phyloP scores from a whole-genome alignment of 202 grass and related monocot genomes.

The Musa balbisiana region DNA sequence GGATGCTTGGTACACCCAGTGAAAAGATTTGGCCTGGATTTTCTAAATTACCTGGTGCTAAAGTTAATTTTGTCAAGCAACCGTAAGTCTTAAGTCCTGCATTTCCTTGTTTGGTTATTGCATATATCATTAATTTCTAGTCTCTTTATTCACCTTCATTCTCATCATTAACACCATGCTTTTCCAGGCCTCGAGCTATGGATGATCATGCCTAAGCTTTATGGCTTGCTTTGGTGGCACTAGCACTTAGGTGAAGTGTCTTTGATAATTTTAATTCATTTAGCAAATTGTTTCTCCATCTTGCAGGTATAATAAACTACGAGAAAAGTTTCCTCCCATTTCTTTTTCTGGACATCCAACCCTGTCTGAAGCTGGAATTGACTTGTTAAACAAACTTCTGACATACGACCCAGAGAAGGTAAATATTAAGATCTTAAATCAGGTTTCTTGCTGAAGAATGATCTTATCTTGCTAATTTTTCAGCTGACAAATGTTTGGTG shows the following conservation, averaged over 20 bases:
- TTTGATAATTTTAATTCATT: background rate
- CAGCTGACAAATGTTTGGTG: constrained; percentile 12
- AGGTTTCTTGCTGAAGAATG: background rate
- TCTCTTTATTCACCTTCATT: background rate
- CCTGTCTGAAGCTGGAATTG: constrained; percentile 85
- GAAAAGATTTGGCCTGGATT: background rate
- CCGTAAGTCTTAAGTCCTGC: background rate
- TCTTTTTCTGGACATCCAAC: constrained; percentile 70
- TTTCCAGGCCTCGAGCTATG: constrained; percentile 1
- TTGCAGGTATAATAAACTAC: constrained; percentile 59
- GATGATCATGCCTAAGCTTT: constrained; percentile 2
- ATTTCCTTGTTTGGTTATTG: background rate
- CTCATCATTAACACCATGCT: background rate
- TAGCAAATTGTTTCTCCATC: constrained; percentile 9
- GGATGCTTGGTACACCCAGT: background rate
- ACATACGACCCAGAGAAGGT: constrained; percentile 81
- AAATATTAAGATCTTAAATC: background rate
- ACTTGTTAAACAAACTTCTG: constrained; percentile 75
- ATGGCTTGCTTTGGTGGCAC: background rate
- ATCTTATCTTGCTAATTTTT: background rate
- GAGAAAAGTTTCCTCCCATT: constrained; percentile 74
- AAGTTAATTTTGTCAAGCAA: background rate
- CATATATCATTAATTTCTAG: background rate
- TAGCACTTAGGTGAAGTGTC: background rate
- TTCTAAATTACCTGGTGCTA: background rate